Base-by-base conservation (phyloP, 208 protist genomes). In the Leishmania braziliensis region DNA sequence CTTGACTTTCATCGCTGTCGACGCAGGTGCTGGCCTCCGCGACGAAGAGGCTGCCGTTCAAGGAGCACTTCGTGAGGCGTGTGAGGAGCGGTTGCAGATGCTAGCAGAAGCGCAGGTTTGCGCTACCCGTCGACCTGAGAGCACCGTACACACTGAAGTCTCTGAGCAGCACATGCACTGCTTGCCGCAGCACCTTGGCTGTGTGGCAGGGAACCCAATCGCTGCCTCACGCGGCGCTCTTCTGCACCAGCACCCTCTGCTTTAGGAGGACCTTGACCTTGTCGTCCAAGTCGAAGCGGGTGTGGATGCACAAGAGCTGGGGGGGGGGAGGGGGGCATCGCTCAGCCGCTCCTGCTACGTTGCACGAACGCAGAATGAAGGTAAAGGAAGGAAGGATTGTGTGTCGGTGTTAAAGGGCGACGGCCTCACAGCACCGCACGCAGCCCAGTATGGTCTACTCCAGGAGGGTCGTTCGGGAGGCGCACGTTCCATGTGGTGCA, bases 41-140 rank as follows among this genome's bases (percentile, higher is more conserved):
- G 33, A 78, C 78, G 6, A 53, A 39, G 62, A 84, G 80, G 23
- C 73, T 82, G 16, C 78, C 86, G 23, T 26, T 74, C 6, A 89
- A 18, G 12, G 82, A 12, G 39, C 80, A 54, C 71, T 89, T 90
- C 62, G 85, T 77, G 16, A 91, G 62, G 16, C 83, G 84, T 9
- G 84, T 85, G 18, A 93, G 83, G 33, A 85, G 75, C 54, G 86
- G 80, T 72, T 84, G 84, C 62, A 91, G 75, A 9, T 58, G 78
- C 48, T 84, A 83, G 39, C 88, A 87, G 60, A 87, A 82, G 26
- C 65, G 54, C 66, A 73, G 69, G 48, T 84, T 82, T 0, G 82
- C 88, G 5, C 84, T 79, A 2, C 83, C 86, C 26, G 90, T 70
- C 43, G 53, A 66, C 8, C 86, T 86, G 26, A 91, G 75, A 5